Conservation (phyloP, 2,329 filamentous ascomycete species). For the Lecanosticta acicola region DNA sequence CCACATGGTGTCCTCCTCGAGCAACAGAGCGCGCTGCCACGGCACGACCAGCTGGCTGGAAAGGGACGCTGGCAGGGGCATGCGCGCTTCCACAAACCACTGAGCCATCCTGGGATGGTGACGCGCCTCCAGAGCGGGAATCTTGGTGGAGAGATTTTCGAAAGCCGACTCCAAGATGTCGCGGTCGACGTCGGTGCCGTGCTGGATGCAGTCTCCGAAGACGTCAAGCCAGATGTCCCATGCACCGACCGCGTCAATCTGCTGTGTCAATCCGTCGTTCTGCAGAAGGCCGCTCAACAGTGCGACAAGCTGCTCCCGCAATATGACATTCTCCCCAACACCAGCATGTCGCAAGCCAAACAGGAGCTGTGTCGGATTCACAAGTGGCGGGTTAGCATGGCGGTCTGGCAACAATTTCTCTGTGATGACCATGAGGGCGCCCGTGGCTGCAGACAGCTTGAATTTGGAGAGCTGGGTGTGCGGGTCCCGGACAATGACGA, state of each 20-base stretch:
- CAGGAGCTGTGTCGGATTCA: constrained; percentile 18
- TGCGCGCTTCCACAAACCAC: constrained; percentile 20
- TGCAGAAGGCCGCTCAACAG: constrained; percentile 16
- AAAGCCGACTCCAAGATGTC: constrained; percentile 15
- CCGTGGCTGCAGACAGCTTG: constrained; percentile 23
- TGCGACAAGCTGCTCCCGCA: constrained; percentile 17
- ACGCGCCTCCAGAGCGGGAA: constrained; percentile 17
- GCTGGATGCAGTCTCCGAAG: constrained; percentile 3
- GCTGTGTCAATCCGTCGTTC: constrained; percentile 7
- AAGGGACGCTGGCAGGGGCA: constrained; percentile 16
- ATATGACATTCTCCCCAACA: constrained; percentile 15
- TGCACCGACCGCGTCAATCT: constrained; percentile 14
- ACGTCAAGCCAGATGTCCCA: constrained; percentile 15
- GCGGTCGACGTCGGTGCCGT: constrained; percentile 5
- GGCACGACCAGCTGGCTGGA: constrained; percentile 16
- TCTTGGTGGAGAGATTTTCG: constrained; percentile 7
- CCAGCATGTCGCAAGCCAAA: constrained; percentile 12
- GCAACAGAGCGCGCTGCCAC: constrained; percentile 19
- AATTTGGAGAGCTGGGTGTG: constrained; percentile 15
- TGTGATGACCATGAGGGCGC: constrained; percentile 28
- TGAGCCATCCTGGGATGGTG: constrained; percentile 20
- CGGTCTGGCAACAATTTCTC: constrained; percentile 18
- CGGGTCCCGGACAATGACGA: constrained; percentile 22
- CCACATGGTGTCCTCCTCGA: constrained; percentile 21
- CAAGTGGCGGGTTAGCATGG: constrained; percentile 1